These are phyloP conservation scores for Smithsoniella earleae DNA, from an alignment of 163 green algal species.

Conservation along the genomic window DNA sequence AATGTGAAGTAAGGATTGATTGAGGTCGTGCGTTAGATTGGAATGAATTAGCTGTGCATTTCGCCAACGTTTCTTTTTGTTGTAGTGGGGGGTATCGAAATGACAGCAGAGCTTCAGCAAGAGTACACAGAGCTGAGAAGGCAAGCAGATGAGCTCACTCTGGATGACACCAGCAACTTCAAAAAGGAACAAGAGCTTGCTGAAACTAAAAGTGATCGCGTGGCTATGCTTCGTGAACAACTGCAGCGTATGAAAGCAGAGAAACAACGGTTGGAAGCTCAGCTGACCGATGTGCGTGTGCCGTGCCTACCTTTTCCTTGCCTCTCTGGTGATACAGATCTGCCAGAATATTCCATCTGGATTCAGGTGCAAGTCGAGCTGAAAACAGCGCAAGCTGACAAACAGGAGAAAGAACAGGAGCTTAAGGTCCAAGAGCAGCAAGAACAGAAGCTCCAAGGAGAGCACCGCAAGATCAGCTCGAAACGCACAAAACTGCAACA, in stretches of 20 bases:
- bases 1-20: too few relatives aligned
- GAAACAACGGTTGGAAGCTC: too few relatives aligned
- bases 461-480: not conserved
- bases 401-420: slow-evolving; percentile 63
- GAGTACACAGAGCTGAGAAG: slow-evolving; percentile 1
- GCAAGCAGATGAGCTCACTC: slow-evolving; percentile 8
- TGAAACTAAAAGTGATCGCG: too few relatives aligned
- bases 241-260: too few relatives aligned
- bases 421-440: not conserved
- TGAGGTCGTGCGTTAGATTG: too few relatives aligned
- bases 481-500: not conserved
- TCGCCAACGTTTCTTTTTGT: not conserved
- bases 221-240: too few relatives aligned
- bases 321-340: too few relatives aligned
- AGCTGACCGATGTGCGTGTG: too few relatives aligned
- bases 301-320: too few relatives aligned
- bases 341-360: too few relatives aligned
- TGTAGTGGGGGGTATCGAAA: not conserved
- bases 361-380: too few relatives aligned
- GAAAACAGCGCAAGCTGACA: slow-evolving; percentile 55
- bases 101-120: slow-evolving; percentile 8
- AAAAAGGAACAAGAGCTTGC: slow-evolving; percentile 17
- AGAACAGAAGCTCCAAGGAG: not conserved
- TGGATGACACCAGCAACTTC: not conserved
- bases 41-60: too few relatives aligned